phyloP scores from a whole-genome alignment of 2,329 filamentous ascomycete genomes.

The Juglanconis oblonga region DNA sequence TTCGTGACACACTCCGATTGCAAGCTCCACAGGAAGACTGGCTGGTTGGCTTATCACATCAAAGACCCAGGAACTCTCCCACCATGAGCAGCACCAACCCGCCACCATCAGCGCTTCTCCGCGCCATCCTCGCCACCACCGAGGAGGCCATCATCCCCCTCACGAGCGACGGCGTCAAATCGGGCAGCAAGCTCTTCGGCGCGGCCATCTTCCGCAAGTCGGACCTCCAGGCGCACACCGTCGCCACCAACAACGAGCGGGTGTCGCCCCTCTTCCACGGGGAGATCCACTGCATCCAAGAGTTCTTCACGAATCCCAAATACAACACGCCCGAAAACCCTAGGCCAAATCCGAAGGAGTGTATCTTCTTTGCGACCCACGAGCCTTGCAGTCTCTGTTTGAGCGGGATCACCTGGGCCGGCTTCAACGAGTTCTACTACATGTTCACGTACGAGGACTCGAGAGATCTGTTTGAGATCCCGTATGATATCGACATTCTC shows the following conservation, averaged over 20 bases:
- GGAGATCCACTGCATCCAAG: conserved; percentile 59
- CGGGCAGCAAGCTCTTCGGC: conserved; percentile 55
- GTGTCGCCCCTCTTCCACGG: conserved; percentile 55
- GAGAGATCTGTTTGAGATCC: conserved; percentile 52
- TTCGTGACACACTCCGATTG: no score
- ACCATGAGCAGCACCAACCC: conserved; percentile 19
- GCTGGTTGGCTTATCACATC: no score
- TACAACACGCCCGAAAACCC: conserved; percentile 25
- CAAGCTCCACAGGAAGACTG: no score
- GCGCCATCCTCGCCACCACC: conserved; percentile 38
- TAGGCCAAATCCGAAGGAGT: conserved; percentile 37
- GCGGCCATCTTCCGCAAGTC: conserved; percentile 48
- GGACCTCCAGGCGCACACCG: conserved; percentile 40
- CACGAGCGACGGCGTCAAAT: conserved; percentile 45
- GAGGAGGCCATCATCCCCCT: conserved; percentile 49
- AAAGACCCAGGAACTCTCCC: no score
- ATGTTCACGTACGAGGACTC: conserved; percentile 59
- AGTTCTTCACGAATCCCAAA: conserved; percentile 43
- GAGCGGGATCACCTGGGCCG: conserved; percentile 56
- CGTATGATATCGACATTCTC: conserved; percentile 57
- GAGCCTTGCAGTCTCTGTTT: conserved; percentile 58
- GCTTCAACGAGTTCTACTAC: conserved; percentile 55
- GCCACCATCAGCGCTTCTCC: conserved; percentile 33
- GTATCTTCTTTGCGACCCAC: conserved; percentile 57
- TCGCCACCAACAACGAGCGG: conserved; percentile 55